Evolutionary conservation across 768 basidiomycete genomes (phyloP).

Genomic region (Boletales sp.): DNA sequence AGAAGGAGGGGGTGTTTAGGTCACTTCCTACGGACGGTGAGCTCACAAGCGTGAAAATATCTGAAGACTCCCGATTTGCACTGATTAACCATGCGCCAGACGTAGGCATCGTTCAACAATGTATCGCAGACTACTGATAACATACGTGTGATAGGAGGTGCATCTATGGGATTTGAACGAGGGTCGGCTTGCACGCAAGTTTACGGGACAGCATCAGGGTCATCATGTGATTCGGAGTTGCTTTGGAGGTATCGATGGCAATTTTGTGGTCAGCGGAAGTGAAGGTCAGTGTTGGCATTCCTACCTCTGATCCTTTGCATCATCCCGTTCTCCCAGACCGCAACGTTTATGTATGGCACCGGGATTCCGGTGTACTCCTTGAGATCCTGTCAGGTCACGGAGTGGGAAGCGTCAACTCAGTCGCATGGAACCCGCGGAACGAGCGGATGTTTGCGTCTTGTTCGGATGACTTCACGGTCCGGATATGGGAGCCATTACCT

Average conservation of each 20-base stretch:
- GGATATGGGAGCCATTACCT: constrained; percentile 74
- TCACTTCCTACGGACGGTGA: constrained; percentile 71
- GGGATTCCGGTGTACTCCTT: constrained; percentile 76
- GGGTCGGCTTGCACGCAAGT: constrained; percentile 70
- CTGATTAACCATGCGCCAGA: constrained; percentile 86
- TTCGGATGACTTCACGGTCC: constrained; percentile 87
- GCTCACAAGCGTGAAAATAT: constrained; percentile 84
- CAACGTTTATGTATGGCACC: constrained; percentile 94
- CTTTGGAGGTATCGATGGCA: constrained; percentile 87
- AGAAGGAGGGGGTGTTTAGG: constrained; percentile 33
- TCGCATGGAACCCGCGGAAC: constrained; percentile 92
- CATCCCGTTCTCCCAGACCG: constrained; percentile 56
- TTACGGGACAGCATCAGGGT: constrained; percentile 81
- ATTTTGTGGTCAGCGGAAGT: constrained; percentile 90
- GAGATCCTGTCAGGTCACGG: constrained; percentile 87
- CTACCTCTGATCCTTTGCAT: constrained; percentile 3
- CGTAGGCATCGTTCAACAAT: constrained; percentile 44
- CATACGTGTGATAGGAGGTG: constrained; percentile 60
- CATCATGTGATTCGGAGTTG: constrained; percentile 87
- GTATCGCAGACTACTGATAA: constrained; percentile 5
- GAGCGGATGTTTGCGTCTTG: constrained; percentile 94
- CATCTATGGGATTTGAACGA: constrained; percentile 80
- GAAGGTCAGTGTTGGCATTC: constrained; percentile 63
- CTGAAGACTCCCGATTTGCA: constrained; percentile 81
- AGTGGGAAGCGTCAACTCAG: constrained; percentile 89